phyloP scores from a whole-genome alignment of 345 rosid genomes.

The Eucalyptus urophylla region DNA sequence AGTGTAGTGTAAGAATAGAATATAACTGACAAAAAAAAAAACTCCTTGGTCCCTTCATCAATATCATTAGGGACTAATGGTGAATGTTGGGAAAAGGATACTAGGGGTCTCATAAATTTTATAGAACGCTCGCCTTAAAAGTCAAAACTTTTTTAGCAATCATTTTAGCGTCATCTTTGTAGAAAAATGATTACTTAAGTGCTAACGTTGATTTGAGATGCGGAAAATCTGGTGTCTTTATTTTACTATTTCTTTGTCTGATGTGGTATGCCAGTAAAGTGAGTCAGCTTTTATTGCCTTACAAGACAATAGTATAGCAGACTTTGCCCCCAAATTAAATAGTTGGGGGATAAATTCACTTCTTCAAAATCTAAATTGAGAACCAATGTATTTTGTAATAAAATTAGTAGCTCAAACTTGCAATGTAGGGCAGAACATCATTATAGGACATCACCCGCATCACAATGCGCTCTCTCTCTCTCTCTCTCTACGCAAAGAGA shows the following conservation, averaged over 20 bases:
- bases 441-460: background rate
- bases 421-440: background rate
- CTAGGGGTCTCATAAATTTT: rapidly evolving
- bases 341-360: background rate
- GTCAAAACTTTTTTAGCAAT: background rate
- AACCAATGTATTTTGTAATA: background rate
- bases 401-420: background rate
- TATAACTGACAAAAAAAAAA: too few species aligned
- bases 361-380: background rate
- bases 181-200: background rate
- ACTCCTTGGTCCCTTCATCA: background rate
- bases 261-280: background rate
- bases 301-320: background rate
- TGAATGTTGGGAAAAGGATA: background rate
- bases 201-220: background rate
- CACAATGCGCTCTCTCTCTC: background rate
- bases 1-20: too few species aligned
- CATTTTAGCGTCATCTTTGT: background rate
- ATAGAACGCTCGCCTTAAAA: background rate
- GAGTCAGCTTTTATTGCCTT: background rate
- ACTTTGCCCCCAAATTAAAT: background rate
- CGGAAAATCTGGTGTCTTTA: rapidly evolving
- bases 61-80: background rate
- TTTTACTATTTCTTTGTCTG: background rate
- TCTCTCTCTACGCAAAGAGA: background rate